Base-by-base conservation (phyloP, 768 basidiomycete species). In the Boletus speciosus region DNA sequence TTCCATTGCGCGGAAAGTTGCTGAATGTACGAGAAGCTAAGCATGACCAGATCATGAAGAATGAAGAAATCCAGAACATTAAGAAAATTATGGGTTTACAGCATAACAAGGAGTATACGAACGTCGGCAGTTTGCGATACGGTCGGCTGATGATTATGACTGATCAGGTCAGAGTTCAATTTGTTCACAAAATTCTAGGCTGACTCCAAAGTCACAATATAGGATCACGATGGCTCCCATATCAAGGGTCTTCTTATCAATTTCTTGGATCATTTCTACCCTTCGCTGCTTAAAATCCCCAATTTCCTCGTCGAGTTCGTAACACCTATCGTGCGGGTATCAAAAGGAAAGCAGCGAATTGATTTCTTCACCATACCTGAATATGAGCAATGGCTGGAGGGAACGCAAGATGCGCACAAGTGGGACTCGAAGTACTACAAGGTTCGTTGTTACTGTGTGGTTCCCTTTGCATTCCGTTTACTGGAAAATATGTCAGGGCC, bases 191-290 rank as follows among this genome's bases (percentile, higher is more conserved):
- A 37, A 41, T 23, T 31, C 38, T 42, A 25, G 15, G 15, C 34
- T 47, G 49, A 43, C 39, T 38, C 43, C 6, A 21, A 35, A 43
- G 8, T 52, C n/a, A 29, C 40, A 5, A 43, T 47, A 4, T 66
- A 97, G 93, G 97, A 99, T 83, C 93, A 98, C 73, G 97, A 99
- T 73, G 97, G 97, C 48, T 98, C 97, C n/a, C 97, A 99, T 74
- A 99, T 99, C 76, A 99, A 99, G 72, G 97, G 97, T n/a, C 82
- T 98, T 8, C 79, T 99, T 46, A 95, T 99, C 75, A 99, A 99
- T 73, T 98, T 94, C 71, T 75, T 99, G 56, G 97, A 98, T 65
- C 89, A 95, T 68, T 98, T 94, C 71, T 98, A 88, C 71, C 97
- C 97, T 1, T 97, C 96, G 2, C 77, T 99, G 21, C 79, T 99